phyloP scores from a whole-genome alignment of 306 rosid species.

The Ceratonia siliqua region DNA sequence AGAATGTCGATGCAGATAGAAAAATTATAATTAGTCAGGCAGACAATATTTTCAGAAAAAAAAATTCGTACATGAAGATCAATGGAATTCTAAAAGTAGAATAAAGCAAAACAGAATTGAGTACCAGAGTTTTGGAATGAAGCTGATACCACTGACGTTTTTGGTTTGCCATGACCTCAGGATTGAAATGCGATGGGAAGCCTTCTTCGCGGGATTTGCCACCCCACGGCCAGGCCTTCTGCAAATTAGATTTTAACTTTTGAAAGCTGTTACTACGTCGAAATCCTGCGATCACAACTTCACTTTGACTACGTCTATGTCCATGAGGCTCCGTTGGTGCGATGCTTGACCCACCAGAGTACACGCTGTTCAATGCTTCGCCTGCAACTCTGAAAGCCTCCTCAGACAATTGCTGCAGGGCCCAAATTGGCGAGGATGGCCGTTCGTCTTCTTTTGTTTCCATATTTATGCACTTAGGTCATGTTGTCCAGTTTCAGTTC shows the following conservation, averaged over 20 bases:
- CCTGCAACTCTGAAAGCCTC: constrained; percentile 72
- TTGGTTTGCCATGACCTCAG: constrained; percentile 90
- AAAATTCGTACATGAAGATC: neutral
- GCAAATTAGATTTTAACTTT: constrained; percentile 64
- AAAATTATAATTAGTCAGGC: constrained; percentile 2
- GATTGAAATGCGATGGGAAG: constrained; percentile 52
- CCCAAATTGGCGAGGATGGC: constrained; percentile 49
- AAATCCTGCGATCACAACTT: constrained; percentile 39
- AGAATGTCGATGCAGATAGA: too few species aligned
- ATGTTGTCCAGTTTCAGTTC: constrained; percentile 41
- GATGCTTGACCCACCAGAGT: constrained; percentile 32
- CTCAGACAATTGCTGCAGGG: constrained; percentile 66
- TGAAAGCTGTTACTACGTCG: constrained; percentile 67
- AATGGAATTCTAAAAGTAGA: constrained; percentile 17
- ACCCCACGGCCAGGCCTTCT: constrained; percentile 82
- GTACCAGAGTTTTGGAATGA: constrained; percentile 83
- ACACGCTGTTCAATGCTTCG: constrained; percentile 56
- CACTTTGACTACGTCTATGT: constrained; percentile 75
- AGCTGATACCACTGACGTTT: constrained; percentile 98
- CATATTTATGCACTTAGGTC: constrained; percentile 56
- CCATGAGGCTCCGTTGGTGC: constrained; percentile 41
- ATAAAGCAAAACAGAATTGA: constrained; percentile 17
- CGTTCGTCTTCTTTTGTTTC: constrained; percentile 60
- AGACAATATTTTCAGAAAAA: constrained; percentile 7
- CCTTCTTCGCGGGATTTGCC: constrained; percentile 48